Percentiles rank a stretch among this genome's conserved stretches.
Conservation (phyloP, 2,329 filamentous ascomycete species). For the Colletotrichum chlorophyti region DNA sequence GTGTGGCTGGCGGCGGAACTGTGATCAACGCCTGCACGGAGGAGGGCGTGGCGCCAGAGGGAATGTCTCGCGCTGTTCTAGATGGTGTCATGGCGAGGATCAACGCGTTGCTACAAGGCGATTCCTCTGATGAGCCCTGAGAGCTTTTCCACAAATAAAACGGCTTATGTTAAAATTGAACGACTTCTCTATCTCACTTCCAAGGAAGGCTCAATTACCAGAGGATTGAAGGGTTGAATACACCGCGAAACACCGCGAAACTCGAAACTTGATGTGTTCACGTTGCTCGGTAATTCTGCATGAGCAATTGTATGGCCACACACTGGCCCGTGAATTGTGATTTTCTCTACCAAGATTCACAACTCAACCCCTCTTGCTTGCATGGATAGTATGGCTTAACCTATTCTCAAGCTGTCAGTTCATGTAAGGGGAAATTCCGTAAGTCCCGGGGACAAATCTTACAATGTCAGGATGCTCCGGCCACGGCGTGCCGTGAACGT, state of each 20-base stretch:
- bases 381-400: constrained; percentile 21
- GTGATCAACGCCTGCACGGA: constrained; percentile 26
- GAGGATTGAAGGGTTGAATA: too few relatives aligned
- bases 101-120: not conserved
- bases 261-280: not conserved
- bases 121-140: too few relatives aligned
- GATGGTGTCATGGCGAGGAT: constrained; percentile 17
- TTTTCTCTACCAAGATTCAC: constrained; percentile 7
- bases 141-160: too few relatives aligned
- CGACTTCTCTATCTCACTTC: too few relatives aligned
- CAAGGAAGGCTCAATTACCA: too few relatives aligned
- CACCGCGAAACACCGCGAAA: too few relatives aligned
- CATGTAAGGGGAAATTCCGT: too few relatives aligned
- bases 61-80: not conserved
- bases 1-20: constrained; percentile 13
- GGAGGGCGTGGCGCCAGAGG: constrained; percentile 21
- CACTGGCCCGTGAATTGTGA: too few relatives aligned
- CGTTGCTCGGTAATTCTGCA: not conserved
- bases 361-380: constrained; percentile 18
- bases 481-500: constrained; percentile 12
- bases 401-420: not conserved
- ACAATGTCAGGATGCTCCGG: constrained; percentile 20
- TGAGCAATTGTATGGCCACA: not conserved
- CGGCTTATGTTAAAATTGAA: too few relatives aligned
- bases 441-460: too few relatives aligned